Evolutionary conservation across 345 rosid genomes (phyloP).

Genomic region (Chamaenerion angustifolium): DNA sequence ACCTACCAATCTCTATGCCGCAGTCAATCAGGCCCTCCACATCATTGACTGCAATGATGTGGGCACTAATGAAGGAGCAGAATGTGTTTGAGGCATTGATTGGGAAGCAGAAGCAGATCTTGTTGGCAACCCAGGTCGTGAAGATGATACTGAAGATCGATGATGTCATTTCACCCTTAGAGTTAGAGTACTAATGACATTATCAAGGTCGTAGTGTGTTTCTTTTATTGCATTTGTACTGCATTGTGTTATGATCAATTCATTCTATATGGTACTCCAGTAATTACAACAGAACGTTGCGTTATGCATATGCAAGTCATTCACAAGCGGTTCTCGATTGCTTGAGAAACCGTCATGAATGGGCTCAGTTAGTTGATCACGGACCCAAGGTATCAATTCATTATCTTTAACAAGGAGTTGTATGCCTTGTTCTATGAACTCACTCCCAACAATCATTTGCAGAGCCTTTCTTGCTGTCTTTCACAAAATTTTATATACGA

Average conservation of each 20-base stretch:
- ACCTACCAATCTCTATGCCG: slow-evolving; percentile 24
- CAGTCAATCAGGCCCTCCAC: slow-evolving; percentile 43
- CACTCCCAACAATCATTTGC: too few species aligned
- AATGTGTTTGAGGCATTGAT: slow-evolving; percentile 83
- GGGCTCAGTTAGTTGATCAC: slow-evolving; percentile 96
- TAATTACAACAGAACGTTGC: too few species aligned
- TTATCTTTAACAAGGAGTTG: neutral
- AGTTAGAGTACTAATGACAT: slow-evolving; percentile 39
- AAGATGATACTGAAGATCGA: slow-evolving; percentile 96
- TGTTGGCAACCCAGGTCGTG: slow-evolving; percentile 97
- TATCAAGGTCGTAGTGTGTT: too few species aligned
- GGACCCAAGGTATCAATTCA: slow-evolving; percentile 83
- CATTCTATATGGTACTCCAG: too few species aligned
- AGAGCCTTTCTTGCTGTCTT: too few species aligned
- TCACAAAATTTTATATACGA: too few species aligned
- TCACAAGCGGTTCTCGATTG: slow-evolving; percentile 99
- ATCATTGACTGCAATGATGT: slow-evolving; percentile 82
- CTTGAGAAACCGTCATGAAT: slow-evolving; percentile 86
- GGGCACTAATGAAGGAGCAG: slow-evolving; percentile 82
- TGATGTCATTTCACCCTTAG: slow-evolving; percentile 78
- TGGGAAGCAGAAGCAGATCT: slow-evolving; percentile 92
- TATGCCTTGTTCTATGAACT: neutral
- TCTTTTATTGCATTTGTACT: too few species aligned
- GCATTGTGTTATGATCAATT: too few species aligned
- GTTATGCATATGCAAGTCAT: slow-evolving; percentile 96